Percentiles rank a stretch among this genome's conserved stretches.
phyloP scores from a whole-genome alignment of 345 rosid genomes.

The Lepidium africanum region DNA sequence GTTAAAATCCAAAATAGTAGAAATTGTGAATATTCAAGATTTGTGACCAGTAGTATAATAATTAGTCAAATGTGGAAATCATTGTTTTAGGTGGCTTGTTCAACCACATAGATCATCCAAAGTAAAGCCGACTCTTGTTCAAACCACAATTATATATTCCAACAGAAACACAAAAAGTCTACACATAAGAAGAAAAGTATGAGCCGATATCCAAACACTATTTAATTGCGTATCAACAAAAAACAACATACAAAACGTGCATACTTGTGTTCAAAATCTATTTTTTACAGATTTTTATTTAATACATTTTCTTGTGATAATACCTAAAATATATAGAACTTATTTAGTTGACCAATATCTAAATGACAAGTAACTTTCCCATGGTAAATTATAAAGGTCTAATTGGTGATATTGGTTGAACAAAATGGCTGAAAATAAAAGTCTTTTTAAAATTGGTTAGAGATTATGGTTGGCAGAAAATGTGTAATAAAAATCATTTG shows the following conservation, averaged over 20 bases:
- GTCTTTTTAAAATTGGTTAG: no score
- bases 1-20: not conserved
- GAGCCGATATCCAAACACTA: not conserved
- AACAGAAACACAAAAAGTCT: slow-evolving; percentile 10
- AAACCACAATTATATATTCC: slow-evolving; percentile 23
- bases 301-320: not conserved
- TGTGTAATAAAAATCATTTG: no score
- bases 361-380: no score
- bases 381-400: no score
- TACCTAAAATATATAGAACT: not conserved
- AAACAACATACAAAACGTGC: slow-evolving; percentile 20
- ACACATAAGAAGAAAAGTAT: slow-evolving; percentile 16
- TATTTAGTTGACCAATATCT: no score
- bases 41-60: slow-evolving; percentile 4
- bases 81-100: slow-evolving; percentile 17
- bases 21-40: not conserved
- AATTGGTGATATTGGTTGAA: no score
- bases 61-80: slow-evolving; percentile 29
- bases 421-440: no score
- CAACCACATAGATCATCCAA: not conserved
- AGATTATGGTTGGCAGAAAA: no score
- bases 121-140: slow-evolving; percentile 18
- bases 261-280: not conserved
- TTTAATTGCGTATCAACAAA: not conserved
- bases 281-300: not conserved